phyloP scores from a whole-genome alignment of 495 filamentous ascomycete genomes.

The Schizothecium vesticola region DNA sequence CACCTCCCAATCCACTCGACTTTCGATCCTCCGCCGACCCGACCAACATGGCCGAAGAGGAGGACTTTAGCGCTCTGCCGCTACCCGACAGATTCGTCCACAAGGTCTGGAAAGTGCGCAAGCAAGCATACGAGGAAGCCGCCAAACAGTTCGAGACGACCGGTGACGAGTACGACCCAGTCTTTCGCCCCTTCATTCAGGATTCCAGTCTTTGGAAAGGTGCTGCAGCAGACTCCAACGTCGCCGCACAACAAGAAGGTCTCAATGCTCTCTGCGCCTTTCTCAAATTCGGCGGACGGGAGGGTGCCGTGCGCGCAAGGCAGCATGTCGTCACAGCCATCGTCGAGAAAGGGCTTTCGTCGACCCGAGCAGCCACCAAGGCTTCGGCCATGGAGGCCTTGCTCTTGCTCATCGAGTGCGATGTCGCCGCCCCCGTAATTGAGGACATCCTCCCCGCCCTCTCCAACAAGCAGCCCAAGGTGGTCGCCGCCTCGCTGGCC shows the following conservation, averaged over 20 bases:
- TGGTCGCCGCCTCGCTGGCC: constrained; percentile 77
- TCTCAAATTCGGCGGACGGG: constrained; percentile 75
- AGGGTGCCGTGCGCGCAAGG: constrained; percentile 77
- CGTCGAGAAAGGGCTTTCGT: constrained; percentile 86
- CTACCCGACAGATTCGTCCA: constrained; percentile 78
- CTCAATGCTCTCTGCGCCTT: constrained; percentile 82
- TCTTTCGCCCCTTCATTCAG: constrained; percentile 78
- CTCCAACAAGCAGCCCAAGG: constrained; percentile 89
- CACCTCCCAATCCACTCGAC: neutral
- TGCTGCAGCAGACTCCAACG: constrained; percentile 91
- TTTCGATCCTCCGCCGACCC: neutral
- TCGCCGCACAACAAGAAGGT: constrained; percentile 93
- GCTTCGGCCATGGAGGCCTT: constrained; percentile 79
- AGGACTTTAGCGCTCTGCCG: constrained; percentile 78
- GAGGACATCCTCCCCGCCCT: constrained; percentile 85
- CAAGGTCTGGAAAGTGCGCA: constrained; percentile 98
- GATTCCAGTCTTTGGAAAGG: constrained; percentile 86
- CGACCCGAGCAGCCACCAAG: constrained; percentile 82
- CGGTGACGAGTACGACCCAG: constrained; percentile 79
- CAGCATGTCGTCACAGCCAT: constrained; percentile 67
- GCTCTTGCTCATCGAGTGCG: constrained; percentile 82
- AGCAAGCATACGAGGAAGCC: constrained; percentile 90
- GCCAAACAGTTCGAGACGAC: constrained; percentile 79
- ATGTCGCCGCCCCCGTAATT: constrained; percentile 77
- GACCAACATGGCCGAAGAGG: constrained; percentile 62